These are phyloP conservation scores for Bryoglossum gracile DNA, from an alignment of 495 filamentous ascomycete genomes.

Conservation along the genomic window DNA sequence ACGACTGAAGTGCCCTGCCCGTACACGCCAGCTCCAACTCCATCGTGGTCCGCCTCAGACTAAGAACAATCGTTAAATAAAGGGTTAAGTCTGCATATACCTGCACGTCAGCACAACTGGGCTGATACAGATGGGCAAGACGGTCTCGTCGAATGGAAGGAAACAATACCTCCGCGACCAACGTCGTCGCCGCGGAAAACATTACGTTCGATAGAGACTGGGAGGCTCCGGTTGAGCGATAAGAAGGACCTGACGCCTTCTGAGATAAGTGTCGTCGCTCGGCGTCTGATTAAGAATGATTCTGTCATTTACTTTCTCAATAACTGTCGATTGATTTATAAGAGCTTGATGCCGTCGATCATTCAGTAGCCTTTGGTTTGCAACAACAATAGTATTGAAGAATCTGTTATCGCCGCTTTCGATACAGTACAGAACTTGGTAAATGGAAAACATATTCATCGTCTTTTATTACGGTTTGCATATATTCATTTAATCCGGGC, in stretches of 20 bases:
- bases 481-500: slow-evolving; percentile 9
- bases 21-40: not conserved
- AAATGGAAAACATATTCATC: slow-evolving; percentile 4
- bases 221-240: slow-evolving; percentile 1
- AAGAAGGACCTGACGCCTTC: slow-evolving; percentile 3
- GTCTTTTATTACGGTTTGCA: slow-evolving; percentile 11
- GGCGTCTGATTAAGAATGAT: not conserved
- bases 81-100: no score
- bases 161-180: not conserved
- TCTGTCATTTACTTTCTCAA: slow-evolving; percentile 2
- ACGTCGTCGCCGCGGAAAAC: not conserved
- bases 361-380: not conserved
- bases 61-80: slow-evolving; percentile 1
- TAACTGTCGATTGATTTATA: slow-evolving; percentile 1
- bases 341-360: not conserved
- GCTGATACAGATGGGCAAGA: slow-evolving; percentile 1
- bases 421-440: slow-evolving; percentile 9
- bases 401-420: slow-evolving; percentile 5
- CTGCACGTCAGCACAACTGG: not conserved
- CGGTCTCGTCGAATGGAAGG: not conserved
- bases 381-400: not conserved
- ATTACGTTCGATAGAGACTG: not conserved
- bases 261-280: not conserved
- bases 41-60: not conserved
- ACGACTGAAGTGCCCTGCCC: not conserved